Conservation (phyloP, 2,329 filamentous ascomycete species). For the Fusarium luffae region DNA sequence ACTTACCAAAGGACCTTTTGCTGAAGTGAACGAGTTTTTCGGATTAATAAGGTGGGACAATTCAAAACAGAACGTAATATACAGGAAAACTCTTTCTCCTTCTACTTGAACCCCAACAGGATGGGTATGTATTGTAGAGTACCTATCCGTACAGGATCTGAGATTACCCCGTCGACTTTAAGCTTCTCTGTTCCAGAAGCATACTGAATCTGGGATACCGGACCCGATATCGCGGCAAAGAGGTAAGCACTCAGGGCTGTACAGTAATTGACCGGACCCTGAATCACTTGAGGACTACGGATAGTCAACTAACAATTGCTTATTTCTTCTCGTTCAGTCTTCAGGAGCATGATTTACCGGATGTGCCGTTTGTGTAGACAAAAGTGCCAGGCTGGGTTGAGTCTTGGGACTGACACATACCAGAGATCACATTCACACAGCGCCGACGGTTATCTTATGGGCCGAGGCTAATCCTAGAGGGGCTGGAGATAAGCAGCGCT, state of each 20-base stretch:
- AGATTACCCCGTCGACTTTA: not conserved
- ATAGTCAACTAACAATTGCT: not conserved
- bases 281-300: constrained; percentile 10
- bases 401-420: constrained; percentile 8
- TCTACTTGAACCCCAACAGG: not conserved
- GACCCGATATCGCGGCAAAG: constrained; percentile 4
- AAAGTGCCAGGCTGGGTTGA: constrained; percentile 34
- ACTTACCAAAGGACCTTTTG: constrained; percentile 30
- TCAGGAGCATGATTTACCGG: constrained; percentile 22
- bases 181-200: constrained; percentile 17
- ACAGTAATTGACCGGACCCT: constrained; percentile 18
- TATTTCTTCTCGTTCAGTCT: constrained; percentile 1
- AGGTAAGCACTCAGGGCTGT: not conserved
- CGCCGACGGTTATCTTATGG: constrained; percentile 27
- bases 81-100: not conserved
- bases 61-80: not conserved
- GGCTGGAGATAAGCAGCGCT: constrained; percentile 43
- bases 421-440: constrained; percentile 16
- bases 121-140: not conserved
- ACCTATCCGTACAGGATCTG: not conserved
- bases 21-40: constrained; percentile 1
- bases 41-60: constrained; percentile 11
- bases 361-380: constrained; percentile 32
- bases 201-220: constrained; percentile 2
- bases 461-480: constrained; percentile 42